Evolutionary conservation across 768 basidiomycete species (phyloP), one percentile per base, ranked within the genome.

Genomic region (Suillus clintonianus): DNA sequence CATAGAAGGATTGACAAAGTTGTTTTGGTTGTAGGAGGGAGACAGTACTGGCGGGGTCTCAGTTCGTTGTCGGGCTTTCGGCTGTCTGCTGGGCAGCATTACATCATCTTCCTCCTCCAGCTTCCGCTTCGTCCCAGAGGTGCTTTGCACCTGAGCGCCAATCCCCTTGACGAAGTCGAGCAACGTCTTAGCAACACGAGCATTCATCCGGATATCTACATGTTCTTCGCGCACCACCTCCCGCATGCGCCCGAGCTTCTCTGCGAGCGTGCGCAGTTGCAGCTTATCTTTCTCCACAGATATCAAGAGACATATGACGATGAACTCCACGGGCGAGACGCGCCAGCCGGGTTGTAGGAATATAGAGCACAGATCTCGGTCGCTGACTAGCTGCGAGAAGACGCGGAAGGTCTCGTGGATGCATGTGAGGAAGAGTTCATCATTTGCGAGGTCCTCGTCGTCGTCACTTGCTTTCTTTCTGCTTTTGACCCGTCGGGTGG

Each of bases 241-340:
- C 36, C 92, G 79, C 86, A 94, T 85, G 17, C 73, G 74, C 10
- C 71, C 71, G 5, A 90, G 80, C 0, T 79, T 82, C 22, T 70
- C 65, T 1, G 83, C 78, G 45, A 91, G 68, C 70, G 82, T 80
- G 0, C 64, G 65, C 64, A 78, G 45, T 3, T 77, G 70, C 62
- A 84, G 66, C 13, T 59, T 70, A 15, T 78, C 74, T 73, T 81
- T 85, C 60, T 82, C 78, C n/a, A 79, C 71, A 14, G 81, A 80
- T 17, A 91, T 82, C 24, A 92, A 72, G 4, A 89, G 68, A 24
- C 78, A 79, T 55, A 85, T 82, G 65, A 82, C 76, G 54, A 90
- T 79, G 65, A 93, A 86, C 71, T 93, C 91, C 45, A 91, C 78
- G 0, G 91, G 91, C 0, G 90, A 81, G 1, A 92, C 79, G 43